Conservation (phyloP, 2,329 filamentous ascomycete genomes). For the Thermothelomyces thermophilus region DNA sequence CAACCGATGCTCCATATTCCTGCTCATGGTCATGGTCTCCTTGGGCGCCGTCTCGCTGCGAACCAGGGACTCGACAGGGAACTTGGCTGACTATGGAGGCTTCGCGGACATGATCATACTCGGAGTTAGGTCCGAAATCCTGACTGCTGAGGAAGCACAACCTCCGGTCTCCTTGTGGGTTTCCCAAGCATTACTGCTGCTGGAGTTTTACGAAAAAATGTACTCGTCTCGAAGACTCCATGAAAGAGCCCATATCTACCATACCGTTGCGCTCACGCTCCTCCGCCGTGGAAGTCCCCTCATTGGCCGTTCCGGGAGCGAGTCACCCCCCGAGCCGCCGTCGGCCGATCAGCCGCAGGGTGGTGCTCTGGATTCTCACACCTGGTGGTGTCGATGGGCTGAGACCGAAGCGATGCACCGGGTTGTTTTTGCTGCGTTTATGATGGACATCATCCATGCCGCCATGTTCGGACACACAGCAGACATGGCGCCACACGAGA, state of each 20-base stretch:
- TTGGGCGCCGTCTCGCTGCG: slow-evolving; percentile 77
- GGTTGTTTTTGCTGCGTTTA: slow-evolving; percentile 82
- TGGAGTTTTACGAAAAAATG: slow-evolving; percentile 91
- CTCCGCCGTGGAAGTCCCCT: slow-evolving; percentile 82
- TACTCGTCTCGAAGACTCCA: slow-evolving; percentile 76
- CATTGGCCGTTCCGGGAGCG: slow-evolving; percentile 70
- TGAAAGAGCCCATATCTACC: slow-evolving; percentile 84
- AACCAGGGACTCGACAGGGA: slow-evolving; percentile 52
- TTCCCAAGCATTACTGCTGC: slow-evolving; percentile 72
- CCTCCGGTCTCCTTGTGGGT: slow-evolving; percentile 84
- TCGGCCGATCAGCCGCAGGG: slow-evolving; percentile 32
- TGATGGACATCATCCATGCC: slow-evolving; percentile 82
- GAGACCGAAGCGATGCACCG: slow-evolving; percentile 80
- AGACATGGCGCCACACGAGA: slow-evolving; percentile 86
- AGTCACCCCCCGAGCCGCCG: slow-evolving; percentile 63
- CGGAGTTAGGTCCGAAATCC: slow-evolving; percentile 74
- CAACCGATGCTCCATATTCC: slow-evolving; percentile 67
- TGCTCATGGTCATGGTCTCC: slow-evolving; percentile 76
- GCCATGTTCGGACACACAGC: slow-evolving; percentile 89
- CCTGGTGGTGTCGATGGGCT: slow-evolving; percentile 83
- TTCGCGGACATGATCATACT: slow-evolving; percentile 57
- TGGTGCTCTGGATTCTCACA: slow-evolving; percentile 35
- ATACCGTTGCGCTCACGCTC: slow-evolving; percentile 75
- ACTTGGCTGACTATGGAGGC: slow-evolving; percentile 37
- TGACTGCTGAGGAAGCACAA: slow-evolving; percentile 72